Base-by-base conservation (phyloP, 2,329 filamentous ascomycete species). In the Diaporthe nobilis region DNA sequence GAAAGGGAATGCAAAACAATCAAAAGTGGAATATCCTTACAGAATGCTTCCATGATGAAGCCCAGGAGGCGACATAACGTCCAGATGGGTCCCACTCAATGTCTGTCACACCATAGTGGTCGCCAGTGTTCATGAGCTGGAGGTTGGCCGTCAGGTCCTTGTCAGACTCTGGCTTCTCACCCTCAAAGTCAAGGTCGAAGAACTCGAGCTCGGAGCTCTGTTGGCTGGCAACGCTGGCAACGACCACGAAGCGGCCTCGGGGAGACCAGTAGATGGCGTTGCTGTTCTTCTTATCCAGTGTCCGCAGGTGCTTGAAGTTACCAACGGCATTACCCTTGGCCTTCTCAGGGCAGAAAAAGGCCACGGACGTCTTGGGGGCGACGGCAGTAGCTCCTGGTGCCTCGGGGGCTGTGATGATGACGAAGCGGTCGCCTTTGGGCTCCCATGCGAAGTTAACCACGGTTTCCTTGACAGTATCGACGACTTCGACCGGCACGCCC, bases 381-480 rank as follows among this genome's bases (percentile, higher is more conserved):
- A 98, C 95, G 17, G 94, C 95, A 15, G 94, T 93, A 58, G 93
- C 92, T 53, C 92, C 92, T 55, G 92, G 89, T 3, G 94, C 92
- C 86, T 99, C 97, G 15, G 95, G 94, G 25, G 95, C 97, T 49
- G 96, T 98, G 87, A 99, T 99, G 82, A 98, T 93, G 79, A 98
- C 95, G 84, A 99, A 99, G 53, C 97, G 93, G 85, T 98, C 96
- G 77, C 97, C 97, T 88, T 98, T 98, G 78, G 97, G 97, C 84
- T 99, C 97, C 97, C 97, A 99, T 13, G 97, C 95, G 83, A 99
- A 99, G 89, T 99, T 99, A 87, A 99, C 98, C 80, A 99, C 97
- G 1, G 96, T 98, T 82, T 98, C 97, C 87, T 98, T 98, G 86
- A 99, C 94, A 72, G 94, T 95, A 85, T 99, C 97, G 71, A 99